Conservation (phyloP, 1,284 basidiomycete species). For the Schizophyllum commune region DNA sequence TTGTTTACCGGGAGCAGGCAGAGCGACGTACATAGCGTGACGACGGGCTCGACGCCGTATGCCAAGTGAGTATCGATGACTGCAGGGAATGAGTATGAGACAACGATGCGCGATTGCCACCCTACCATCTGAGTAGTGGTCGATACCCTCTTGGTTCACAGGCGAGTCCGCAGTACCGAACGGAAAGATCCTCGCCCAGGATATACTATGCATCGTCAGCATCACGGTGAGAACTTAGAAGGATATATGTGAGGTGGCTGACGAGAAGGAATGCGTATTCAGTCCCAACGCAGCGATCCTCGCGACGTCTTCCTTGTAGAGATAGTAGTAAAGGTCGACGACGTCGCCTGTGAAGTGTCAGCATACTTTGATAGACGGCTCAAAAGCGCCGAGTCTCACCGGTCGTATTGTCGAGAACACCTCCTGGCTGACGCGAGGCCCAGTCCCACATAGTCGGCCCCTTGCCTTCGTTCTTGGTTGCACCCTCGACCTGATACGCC, state of each 20-base stretch:
- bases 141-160: constrained; percentile 33
- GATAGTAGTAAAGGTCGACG: constrained; percentile 37
- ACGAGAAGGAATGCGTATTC: constrained; percentile 45
- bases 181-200: constrained; percentile 42
- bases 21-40: constrained; percentile 33
- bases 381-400: constrained; percentile 20
- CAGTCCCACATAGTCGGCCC: constrained; percentile 43
- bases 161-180: constrained; percentile 39
- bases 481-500: constrained; percentile 43
- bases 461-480: constrained; percentile 38
- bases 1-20: too few relatives aligned
- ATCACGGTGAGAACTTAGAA: too few relatives aligned
- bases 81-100: constrained; percentile 9
- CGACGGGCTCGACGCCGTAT: constrained; percentile 36
- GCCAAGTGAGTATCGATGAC: constrained; percentile 38
- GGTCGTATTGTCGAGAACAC: constrained; percentile 32
- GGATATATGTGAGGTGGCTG: constrained; percentile 10
- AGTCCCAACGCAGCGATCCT: constrained; percentile 38
- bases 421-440: constrained; percentile 34
- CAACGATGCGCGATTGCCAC: background rate
- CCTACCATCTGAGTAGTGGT: constrained; percentile 41
- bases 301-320: constrained; percentile 41
- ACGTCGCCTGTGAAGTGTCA: constrained; percentile 28
- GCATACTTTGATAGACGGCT: too few relatives aligned
- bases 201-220: constrained; percentile 23